phyloP scores from a whole-genome alignment of 768 basidiomycete species.

The Antrodiella citrinella region DNA sequence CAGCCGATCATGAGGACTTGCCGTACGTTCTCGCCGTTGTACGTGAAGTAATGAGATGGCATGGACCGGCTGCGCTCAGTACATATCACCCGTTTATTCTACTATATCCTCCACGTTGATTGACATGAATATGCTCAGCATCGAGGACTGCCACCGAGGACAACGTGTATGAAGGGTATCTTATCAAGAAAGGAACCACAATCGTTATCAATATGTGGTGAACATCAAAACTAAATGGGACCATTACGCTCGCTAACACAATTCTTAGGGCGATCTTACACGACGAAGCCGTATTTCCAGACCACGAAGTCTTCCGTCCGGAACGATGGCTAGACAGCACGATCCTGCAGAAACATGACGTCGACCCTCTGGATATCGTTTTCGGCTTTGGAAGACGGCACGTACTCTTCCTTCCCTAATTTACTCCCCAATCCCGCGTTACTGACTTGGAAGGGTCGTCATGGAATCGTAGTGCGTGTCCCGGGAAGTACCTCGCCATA shows the following conservation, averaged over 20 bases:
- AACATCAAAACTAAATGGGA: no score
- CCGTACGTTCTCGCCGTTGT: slow-evolving; percentile 51
- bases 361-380: not conserved
- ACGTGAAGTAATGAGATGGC: slow-evolving; percentile 47
- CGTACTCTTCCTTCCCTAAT: not conserved
- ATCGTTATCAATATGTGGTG: slow-evolving; percentile 21
- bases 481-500: slow-evolving; percentile 6
- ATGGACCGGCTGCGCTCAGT: slow-evolving; percentile 33
- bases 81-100: no score
- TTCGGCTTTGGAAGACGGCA: slow-evolving; percentile 10
- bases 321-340: slow-evolving; percentile 8
- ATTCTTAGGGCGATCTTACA: slow-evolving; percentile 16
- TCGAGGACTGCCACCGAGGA: slow-evolving; percentile 8
- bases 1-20: slow-evolving; percentile 37
- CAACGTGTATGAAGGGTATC: slow-evolving; percentile 19
- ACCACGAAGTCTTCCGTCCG: slow-evolving; percentile 13
- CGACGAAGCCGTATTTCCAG: slow-evolving; percentile 9
- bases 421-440: no score
- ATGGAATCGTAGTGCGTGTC: slow-evolving; percentile 1
- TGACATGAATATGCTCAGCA: no score
- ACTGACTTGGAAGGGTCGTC: no score
- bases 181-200: slow-evolving; percentile 18
- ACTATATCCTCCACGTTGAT: no score
- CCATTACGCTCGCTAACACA: no score
- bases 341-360: not conserved